Conservation (phyloP, 352 stramenopile genomes). For the Blastocystis sp. region DNA sequence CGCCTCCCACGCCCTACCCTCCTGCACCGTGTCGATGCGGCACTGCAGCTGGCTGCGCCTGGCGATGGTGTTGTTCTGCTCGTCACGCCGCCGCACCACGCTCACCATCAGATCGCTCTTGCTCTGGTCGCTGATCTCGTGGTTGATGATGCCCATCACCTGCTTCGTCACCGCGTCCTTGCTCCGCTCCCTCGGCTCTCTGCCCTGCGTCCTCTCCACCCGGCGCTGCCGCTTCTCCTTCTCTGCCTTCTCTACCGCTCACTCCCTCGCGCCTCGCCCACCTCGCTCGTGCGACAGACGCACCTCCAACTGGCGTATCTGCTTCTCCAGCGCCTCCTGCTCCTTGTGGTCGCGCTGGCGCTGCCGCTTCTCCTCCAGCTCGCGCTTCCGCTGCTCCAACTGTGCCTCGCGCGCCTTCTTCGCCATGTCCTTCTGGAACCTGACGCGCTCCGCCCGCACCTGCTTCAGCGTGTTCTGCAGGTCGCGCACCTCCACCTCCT, state of each 20-base stretch:
- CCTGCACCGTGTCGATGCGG: slow-evolving; percentile 1
- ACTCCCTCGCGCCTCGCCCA: not conserved
- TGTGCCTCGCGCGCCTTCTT: slow-evolving; percentile 4
- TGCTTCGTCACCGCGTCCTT: not conserved
- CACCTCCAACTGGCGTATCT: slow-evolving; percentile 35
- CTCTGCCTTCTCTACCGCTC: not conserved
- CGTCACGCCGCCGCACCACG: not conserved
- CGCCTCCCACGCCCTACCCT: not conserved
- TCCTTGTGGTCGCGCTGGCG: slow-evolving; percentile 29
- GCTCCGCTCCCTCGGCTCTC: not conserved
- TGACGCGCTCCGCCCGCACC: slow-evolving; percentile 21
- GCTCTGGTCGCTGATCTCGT: not conserved
- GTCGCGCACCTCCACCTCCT: slow-evolving; percentile 35
- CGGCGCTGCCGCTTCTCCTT: not conserved
- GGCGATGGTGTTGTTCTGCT: not conserved
- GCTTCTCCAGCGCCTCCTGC: slow-evolving; percentile 27
- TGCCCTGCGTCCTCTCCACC: not conserved
- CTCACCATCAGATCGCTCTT: slow-evolving; percentile 10
- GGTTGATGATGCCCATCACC: not conserved
- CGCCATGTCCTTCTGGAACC: slow-evolving; percentile 29
- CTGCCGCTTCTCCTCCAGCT: slow-evolving; percentile 34
- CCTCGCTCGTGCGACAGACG: not conserved
- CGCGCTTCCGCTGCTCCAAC: not conserved
- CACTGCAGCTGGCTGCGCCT: slow-evolving; percentile 17
- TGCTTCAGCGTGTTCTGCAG: slow-evolving; percentile 45